Conservation (phyloP, 73 alveolate genomes). For the Stentor roeselii region DNA sequence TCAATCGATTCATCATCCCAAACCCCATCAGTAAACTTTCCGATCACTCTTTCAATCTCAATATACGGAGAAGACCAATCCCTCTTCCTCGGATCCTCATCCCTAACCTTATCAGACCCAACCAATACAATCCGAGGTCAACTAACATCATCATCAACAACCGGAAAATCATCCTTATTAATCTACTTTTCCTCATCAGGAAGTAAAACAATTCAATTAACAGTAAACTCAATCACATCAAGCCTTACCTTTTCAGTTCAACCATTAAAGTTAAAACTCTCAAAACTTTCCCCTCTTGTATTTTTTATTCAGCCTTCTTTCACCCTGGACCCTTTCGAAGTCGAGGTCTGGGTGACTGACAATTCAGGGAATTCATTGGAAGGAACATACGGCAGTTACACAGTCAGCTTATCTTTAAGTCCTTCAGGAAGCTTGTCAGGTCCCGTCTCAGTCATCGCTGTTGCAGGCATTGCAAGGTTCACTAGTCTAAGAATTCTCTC, state of each 20-base stretch:
- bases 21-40: too few relatives aligned
- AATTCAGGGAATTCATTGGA: neutral
- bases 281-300: neutral
- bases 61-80: too few relatives aligned
- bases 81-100: too few relatives aligned
- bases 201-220: neutral
- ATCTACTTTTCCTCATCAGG: neutral
- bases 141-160: neutral
- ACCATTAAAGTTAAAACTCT: neutral
- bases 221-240: neutral
- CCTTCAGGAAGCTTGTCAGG: neutral
- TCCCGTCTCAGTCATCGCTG: neutral
- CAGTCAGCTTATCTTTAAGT: neutral
- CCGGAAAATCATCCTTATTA: neutral
- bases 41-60: too few relatives aligned
- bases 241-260: neutral
- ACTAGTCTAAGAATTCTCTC: neutral
- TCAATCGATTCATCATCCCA: too few relatives aligned
- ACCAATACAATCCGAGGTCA: too few relatives aligned
- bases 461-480: neutral
- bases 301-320: neutral
- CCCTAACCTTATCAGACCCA: too few relatives aligned
- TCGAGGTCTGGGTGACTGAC: neutral
- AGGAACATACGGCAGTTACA: neutral
- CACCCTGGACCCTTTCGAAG: neutral